Base-by-base conservation (phyloP, 129 eudicot species). In the Saussurea involucrata region DNA sequence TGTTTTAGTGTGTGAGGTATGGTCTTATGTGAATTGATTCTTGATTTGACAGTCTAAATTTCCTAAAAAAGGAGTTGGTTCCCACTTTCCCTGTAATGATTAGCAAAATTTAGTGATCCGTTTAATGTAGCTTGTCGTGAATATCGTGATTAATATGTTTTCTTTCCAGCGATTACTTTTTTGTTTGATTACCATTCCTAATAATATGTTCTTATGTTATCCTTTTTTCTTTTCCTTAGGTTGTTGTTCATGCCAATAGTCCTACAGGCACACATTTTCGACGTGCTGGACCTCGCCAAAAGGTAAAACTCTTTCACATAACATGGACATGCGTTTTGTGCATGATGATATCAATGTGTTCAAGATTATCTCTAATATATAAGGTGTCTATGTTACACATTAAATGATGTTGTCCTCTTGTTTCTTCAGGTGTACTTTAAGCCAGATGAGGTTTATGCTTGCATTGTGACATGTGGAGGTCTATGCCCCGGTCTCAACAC, bases 201-300 rank as follows among this genome's bases (percentile, higher is more conserved):
- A 20, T 78, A 15, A 18, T 53, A 18, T 49, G 28, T 60, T 61
- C 80, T 37, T 18, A 81, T 31, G 68, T 46, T 28, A n/a, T 70
- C 10, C 31, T 5, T 18, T 53, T 11, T 40, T 33, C 73, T 55
- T n/a, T n/a, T 81, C 4, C 27, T 57, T 42, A 94, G 98, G 69
- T 92, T 42, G 96, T 94, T 71, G 93, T 87, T 79, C 98, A 94
- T 83, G 85, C 64, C 55, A 71, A 89, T 72, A 90, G 93, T 79
- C 94, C 92, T 74, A 84, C 97, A 79, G 97, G 98, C 81, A 79
- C 66, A 53, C 98, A 94, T 91, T 94, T 94, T 76, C 88, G 98
- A 67, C 96, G 98, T 10, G 96, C 95, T 24, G 98, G 98, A 78
- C 97, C 98, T 44, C 92, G 97, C 32, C 97, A 94, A 73, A 91